Conservation (phyloP, 2,329 filamentous ascomycete species). For the Colletotrichum chlorophyti region DNA sequence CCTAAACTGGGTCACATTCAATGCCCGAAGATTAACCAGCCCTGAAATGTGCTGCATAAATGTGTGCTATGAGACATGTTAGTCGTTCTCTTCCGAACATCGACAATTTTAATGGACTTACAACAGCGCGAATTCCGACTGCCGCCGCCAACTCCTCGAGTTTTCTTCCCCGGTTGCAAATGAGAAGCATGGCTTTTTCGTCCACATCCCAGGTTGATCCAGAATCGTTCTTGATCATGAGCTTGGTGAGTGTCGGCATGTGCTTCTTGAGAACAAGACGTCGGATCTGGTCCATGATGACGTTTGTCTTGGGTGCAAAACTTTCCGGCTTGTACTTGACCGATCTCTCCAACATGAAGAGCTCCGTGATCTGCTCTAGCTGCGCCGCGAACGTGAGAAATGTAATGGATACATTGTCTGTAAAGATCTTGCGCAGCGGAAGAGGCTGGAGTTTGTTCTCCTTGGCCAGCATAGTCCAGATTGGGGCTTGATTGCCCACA, state of each 20-base stretch:
- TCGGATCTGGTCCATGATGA: slow-evolving; percentile 65
- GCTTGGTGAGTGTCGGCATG: slow-evolving; percentile 55
- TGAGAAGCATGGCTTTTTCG: slow-evolving; percentile 58
- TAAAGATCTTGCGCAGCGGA: slow-evolving; percentile 64
- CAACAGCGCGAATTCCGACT: slow-evolving; percentile 60
- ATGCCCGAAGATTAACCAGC: slow-evolving; percentile 56
- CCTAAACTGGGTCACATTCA: slow-evolving; percentile 62
- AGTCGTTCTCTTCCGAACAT: too few species aligned
- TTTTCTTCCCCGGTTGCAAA: slow-evolving; percentile 55
- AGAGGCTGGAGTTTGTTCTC: slow-evolving; percentile 60
- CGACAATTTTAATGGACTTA: slow-evolving; percentile 43
- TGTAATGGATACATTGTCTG: slow-evolving; percentile 64
- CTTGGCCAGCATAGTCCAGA: slow-evolving; percentile 64
- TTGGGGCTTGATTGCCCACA: slow-evolving; percentile 65
- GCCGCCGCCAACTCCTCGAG: slow-evolving; percentile 63
- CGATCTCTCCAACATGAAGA: slow-evolving; percentile 65
- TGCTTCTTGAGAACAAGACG: slow-evolving; percentile 65
- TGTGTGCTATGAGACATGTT: slow-evolving; percentile 52
- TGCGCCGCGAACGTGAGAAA: slow-evolving; percentile 63
- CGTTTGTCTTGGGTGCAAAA: slow-evolving; percentile 56
- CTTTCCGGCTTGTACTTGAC: slow-evolving; percentile 58
- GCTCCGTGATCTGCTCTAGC: slow-evolving; percentile 60
- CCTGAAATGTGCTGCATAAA: slow-evolving; percentile 61
- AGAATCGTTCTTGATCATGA: slow-evolving; percentile 67
- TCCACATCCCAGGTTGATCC: slow-evolving; percentile 63